Percentiles rank a stretch among this genome's conserved stretches.
Conservation (phyloP, 768 basidiomycete genomes). For the Lanmaoa rubissima region DNA sequence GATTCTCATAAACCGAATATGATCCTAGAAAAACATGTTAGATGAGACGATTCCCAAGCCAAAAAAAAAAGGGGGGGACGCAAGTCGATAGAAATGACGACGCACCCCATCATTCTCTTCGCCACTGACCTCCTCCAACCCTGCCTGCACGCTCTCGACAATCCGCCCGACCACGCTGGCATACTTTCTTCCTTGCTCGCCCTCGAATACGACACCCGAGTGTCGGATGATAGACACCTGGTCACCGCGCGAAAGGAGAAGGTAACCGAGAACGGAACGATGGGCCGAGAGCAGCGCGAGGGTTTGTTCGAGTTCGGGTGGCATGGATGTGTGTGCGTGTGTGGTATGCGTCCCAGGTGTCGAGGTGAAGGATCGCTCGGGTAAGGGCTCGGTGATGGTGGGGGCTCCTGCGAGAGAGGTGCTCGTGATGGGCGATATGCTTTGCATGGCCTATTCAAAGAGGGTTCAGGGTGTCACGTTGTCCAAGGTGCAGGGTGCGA, state of each 20-base stretch:
- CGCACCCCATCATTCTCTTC: conserved; percentile 60
- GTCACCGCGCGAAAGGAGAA: conserved; percentile 72
- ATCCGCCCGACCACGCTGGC: conserved; percentile 71
- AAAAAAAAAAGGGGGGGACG: not conserved
- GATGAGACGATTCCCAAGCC: not conserved
- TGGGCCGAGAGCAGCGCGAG: conserved; percentile 74
- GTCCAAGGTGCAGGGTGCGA: not conserved
- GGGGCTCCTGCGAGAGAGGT: conserved; percentile 11
- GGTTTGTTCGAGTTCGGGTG: conserved; percentile 83
- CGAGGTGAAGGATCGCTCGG: conserved; percentile 9
- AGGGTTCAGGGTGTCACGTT: conserved; percentile 17
- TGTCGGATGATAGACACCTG: conserved; percentile 80
- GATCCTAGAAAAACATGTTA: conserved; percentile 52
- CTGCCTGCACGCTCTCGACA: conserved; percentile 74
- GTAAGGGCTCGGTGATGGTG: not conserved
- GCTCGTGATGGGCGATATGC: conserved; percentile 11
- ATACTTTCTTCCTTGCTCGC: conserved; percentile 76
- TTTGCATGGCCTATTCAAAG: conserved; percentile 5
- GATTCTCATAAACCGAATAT: conserved; percentile 85
- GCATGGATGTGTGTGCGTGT: conserved; percentile 36
- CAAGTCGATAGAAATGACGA: conserved; percentile 4
- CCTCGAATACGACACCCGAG: conserved; percentile 83
- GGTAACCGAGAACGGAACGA: conserved; percentile 82
- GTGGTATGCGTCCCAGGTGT: conserved; percentile 13
- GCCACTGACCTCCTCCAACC: conserved; percentile 72